Evolutionary conservation across 257 asterid species (phyloP).

Genomic region (Penstemon barbatus): DNA sequence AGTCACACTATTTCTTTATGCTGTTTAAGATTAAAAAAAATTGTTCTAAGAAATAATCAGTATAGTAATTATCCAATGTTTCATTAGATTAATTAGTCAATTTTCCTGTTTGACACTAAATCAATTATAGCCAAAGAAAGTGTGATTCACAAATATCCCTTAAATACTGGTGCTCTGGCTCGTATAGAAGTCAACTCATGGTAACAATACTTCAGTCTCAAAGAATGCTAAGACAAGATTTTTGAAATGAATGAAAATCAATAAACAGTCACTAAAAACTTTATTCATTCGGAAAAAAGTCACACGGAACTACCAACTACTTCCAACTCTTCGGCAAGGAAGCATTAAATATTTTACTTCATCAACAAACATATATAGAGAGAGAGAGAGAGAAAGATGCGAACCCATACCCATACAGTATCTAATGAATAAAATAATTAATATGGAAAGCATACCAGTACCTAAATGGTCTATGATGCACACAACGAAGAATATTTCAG

Average conservation of each 20-base stretch:
- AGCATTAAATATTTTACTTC: not conserved
- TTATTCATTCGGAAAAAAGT: not conserved
- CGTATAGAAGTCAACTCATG: not conserved
- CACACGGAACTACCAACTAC: not conserved
- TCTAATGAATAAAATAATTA: not conserved
- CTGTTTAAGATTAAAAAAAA: not conserved
- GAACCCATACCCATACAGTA: not conserved
- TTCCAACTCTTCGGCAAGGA: slow-evolving; percentile 1
- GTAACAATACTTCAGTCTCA: not conserved
- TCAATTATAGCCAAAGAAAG: not conserved
- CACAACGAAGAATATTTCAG: slow-evolving; percentile 14
- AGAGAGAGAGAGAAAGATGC: not conserved
- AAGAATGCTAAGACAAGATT: not conserved
- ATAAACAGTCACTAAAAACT: not conserved
- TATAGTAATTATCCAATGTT: not conserved
- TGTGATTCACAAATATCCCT: too few relatives aligned
- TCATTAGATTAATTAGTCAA: not conserved
- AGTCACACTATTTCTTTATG: not conserved
- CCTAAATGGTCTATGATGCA: not conserved
- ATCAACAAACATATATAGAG: not conserved
- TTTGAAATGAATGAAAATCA: not conserved
- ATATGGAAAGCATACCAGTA: slow-evolving; percentile 9
- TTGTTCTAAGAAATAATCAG: not conserved
- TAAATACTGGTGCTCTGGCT: not conserved
- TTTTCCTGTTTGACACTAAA: not conserved